Evolutionary conservation across 108 stramenopile genomes (phyloP).

Genomic region (Cyclostephanos invisitatus): DNA sequence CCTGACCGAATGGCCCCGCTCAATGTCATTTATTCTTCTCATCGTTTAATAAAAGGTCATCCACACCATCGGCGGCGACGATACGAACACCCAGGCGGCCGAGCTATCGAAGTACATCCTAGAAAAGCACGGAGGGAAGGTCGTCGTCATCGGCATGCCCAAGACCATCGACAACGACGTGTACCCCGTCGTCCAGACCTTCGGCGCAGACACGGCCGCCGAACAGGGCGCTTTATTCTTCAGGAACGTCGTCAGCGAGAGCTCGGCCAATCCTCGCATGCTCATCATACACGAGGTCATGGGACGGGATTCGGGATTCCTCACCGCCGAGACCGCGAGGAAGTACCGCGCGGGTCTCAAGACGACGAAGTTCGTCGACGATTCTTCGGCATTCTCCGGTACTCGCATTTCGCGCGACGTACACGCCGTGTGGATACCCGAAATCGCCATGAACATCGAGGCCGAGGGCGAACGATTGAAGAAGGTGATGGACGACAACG

Average conservation of each 20-base stretch:
- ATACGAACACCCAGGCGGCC: conserved; percentile 93
- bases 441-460: conserved; percentile 67
- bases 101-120: conserved; percentile 83
- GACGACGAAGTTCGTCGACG: conserved; percentile 45
- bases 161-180: conserved; percentile 91
- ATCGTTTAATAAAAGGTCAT: conserved; percentile 48
- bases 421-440: conserved; percentile 93
- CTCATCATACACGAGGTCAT: conserved; percentile 92
- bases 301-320: conserved; percentile 89
- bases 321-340: conserved; percentile 81
- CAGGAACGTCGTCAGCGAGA: conserved; percentile 81
- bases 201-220: conserved; percentile 91
- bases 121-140: conserved; percentile 78
- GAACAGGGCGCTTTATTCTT: conserved; percentile 85
- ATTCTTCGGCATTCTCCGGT: conserved; percentile 46
- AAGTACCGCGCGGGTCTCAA: conserved; percentile 69
- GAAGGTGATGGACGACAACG: conserved; percentile 83
- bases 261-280: conserved; percentile 89
- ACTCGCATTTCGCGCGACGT: conserved; percentile 65
- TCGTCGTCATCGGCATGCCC: conserved; percentile 90
- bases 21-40: too few species aligned
- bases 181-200: conserved; percentile 85
- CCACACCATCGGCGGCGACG: conserved; percentile 93
- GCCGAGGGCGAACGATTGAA: conserved; percentile 82
- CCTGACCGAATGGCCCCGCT: too few species aligned